Conservation (phyloP, 2,329 filamentous ascomycete genomes). For the Cryphonectria carpinicola region DNA sequence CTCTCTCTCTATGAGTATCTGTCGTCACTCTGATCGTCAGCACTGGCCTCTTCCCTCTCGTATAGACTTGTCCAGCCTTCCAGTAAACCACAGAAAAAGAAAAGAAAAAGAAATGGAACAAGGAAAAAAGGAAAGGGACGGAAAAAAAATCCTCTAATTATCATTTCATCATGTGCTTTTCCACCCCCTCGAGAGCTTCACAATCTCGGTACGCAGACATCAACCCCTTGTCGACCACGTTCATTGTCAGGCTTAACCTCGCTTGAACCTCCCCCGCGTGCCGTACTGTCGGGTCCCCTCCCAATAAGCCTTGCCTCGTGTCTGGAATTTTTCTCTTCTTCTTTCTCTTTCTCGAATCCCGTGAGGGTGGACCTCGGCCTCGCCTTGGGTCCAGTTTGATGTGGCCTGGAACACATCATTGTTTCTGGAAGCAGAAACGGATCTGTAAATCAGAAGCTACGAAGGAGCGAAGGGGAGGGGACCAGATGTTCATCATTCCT, state of each 20-base stretch:
- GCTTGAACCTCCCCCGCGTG: background rate
- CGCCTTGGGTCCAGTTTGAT: background rate
- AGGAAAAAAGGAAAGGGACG: no score
- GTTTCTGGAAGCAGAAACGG: no score
- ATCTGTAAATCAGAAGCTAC: background rate
- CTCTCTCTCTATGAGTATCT: background rate
- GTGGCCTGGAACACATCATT: background rate
- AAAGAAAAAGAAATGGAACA: no score
- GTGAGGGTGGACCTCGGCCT: background rate
- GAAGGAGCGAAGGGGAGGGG: background rate
- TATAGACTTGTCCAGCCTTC: background rate
- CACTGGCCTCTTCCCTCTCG: background rate
- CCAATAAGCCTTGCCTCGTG: background rate
- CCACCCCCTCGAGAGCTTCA: background rate
- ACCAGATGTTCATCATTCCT: no score
- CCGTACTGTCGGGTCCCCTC: background rate
- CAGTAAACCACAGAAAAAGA: no score
- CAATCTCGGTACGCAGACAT: conserved; percentile 1
- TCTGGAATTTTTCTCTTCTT: no score
- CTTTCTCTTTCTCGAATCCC: background rate
- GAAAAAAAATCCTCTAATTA: background rate
- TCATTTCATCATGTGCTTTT: background rate
- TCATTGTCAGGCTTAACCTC: background rate
- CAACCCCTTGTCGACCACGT: background rate
- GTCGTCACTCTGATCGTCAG: background rate